Evolutionary conservation across 306 rosid species (phyloP).

Genomic region (Lathyrus tuberosus): DNA sequence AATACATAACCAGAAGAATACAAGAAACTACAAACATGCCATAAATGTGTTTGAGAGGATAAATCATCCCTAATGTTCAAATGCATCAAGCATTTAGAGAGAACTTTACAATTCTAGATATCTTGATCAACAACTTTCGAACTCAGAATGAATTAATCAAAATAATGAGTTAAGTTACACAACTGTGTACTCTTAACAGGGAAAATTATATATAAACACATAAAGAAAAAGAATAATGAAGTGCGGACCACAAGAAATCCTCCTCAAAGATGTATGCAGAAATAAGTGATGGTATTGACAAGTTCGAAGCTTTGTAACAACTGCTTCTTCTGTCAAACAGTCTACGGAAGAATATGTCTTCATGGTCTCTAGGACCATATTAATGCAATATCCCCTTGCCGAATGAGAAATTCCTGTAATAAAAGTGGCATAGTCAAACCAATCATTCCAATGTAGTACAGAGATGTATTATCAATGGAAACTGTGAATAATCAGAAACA

Average conservation of each 20-base stretch:
- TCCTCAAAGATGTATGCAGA: constrained; percentile 77
- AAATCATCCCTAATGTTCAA: neutral
- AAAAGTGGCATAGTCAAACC: constrained; percentile 29
- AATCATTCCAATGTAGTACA: constrained; percentile 20
- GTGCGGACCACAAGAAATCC: constrained; percentile 70
- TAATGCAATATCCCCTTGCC: constrained; percentile 92
- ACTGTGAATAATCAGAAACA: neutral
- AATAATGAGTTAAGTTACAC: neutral
- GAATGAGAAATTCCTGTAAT: constrained; percentile 82
- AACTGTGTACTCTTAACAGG: constrained; percentile 12
- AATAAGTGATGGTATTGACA: constrained; percentile 85
- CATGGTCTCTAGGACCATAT: constrained; percentile 84
- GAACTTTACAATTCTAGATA: neutral
- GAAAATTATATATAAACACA: neutral
- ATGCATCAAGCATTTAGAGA: constrained; percentile 6
- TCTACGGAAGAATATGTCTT: constrained; percentile 81
- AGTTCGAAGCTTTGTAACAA: constrained; percentile 90
- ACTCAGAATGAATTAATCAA: constrained; percentile 3
- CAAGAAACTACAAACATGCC: constrained; percentile 11
- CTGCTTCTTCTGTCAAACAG: constrained; percentile 95
- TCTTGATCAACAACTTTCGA: constrained; percentile 7
- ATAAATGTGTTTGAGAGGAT: neutral
- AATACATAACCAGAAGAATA: constrained; percentile 21
- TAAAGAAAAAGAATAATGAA: constrained; percentile 13
- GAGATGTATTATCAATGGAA: constrained; percentile 17